phyloP scores from a whole-genome alignment of 2,329 filamentous ascomycete genomes.

The Pseudocercospora vitis region DNA sequence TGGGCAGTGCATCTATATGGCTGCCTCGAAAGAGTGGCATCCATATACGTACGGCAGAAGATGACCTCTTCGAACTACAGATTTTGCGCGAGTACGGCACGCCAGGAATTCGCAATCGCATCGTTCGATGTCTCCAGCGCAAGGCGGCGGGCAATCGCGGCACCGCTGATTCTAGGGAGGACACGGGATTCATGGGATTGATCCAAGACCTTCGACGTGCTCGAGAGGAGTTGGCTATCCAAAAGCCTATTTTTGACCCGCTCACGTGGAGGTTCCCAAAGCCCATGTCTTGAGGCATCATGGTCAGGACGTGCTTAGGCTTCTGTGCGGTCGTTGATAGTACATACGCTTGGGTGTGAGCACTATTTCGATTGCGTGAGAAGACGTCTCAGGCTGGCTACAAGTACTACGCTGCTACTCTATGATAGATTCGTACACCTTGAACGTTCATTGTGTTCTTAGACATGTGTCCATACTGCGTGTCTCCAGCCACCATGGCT shows the following conservation, averaged over 20 bases:
- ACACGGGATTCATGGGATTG: background rate
- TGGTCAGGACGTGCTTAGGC: too few species aligned
- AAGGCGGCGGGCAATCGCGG: background rate
- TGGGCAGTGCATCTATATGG: conserved; percentile 18
- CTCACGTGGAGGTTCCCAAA: background rate
- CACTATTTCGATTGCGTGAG: too few species aligned
- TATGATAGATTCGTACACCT: too few species aligned
- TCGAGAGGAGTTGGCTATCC: background rate
- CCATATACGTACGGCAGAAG: background rate
- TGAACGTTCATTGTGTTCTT: background rate
- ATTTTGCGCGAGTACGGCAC: conserved; percentile 8
- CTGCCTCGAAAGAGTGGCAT: background rate
- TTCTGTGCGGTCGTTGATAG: too few species aligned
- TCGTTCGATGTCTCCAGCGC: background rate
- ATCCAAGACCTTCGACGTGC: background rate
- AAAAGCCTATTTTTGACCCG: background rate
- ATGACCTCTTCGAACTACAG: background rate
- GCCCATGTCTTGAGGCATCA: background rate
- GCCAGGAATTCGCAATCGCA: background rate
- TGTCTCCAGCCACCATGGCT: background rate
- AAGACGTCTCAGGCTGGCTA: too few species aligned
- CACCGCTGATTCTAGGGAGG: background rate
- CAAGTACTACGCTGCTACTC: too few species aligned
- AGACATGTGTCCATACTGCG: background rate
- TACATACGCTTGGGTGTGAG: too few species aligned